phyloP scores from a whole-genome alignment of 345 rosid species.

The Tarenaya hassleriana region DNA sequence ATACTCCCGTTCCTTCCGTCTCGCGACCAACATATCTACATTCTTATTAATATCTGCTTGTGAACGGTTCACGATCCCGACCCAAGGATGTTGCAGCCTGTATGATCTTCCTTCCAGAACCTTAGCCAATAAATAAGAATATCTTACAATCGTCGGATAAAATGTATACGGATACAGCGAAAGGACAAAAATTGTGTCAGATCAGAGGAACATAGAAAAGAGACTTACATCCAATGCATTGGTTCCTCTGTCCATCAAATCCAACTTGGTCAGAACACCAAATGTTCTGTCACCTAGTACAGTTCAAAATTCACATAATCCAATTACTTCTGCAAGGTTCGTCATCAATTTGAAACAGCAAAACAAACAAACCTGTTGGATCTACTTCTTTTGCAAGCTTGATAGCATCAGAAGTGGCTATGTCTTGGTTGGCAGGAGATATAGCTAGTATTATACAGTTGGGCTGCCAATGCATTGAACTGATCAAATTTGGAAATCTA shows the following conservation, averaged over 20 bases:
- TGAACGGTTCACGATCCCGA: slow-evolving; percentile 95
- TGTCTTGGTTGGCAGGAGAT: slow-evolving; percentile 97
- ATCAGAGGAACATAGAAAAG: no score
- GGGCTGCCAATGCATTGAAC: slow-evolving; percentile 43
- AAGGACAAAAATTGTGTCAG: no score
- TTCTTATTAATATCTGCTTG: slow-evolving; percentile 96
- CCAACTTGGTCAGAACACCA: slow-evolving; percentile 97
- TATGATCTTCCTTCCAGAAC: slow-evolving; percentile 96
- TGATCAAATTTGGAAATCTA: no score
- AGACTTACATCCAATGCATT: slow-evolving; percentile 73
- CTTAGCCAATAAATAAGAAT: slow-evolving; percentile 28
- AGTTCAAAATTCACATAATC: no score
- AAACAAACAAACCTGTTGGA: slow-evolving; percentile 54
- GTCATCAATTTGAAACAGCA: background rate
- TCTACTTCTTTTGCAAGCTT: slow-evolving; percentile 86
- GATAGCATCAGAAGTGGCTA: slow-evolving; percentile 96
- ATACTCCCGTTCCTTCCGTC: slow-evolving; percentile 78
- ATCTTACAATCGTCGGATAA: background rate
- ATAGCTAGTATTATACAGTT: slow-evolving; percentile 84
- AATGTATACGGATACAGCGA: no score
- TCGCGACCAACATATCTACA: slow-evolving; percentile 80
- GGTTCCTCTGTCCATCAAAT: slow-evolving; percentile 97
- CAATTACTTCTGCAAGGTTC: no score
- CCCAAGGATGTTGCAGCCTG: slow-evolving; percentile 87
- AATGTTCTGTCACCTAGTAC: slow-evolving; percentile 84